Evolutionary conservation across 2,329 filamentous ascomycete genomes (phyloP), one percentile per base, ranked within the genome.

Genomic region (Ceratocystis alfenasii): DNA sequence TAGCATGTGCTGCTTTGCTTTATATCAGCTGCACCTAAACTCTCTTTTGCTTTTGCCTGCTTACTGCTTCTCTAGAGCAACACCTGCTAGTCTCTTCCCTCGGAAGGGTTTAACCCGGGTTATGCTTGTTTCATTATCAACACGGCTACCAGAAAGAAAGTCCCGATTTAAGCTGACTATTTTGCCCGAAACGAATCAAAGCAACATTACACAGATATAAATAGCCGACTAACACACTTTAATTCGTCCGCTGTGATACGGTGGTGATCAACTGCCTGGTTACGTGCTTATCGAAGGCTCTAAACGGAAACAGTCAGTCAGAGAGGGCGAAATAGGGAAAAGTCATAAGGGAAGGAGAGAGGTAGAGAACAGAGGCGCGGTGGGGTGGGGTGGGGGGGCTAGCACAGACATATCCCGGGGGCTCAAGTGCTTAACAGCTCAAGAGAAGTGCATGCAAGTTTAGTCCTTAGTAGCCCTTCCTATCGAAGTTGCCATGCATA

Each of bases 211-310:
- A 30, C 53, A 36, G 7, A 6, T n/a, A 59, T 12, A 59, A 59
- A 59, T 59, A 33, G 53, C 53, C 53, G 53, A 59, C 53, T 33
- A 17, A 59, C 53, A 59, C 28, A 36, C 53, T 59, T 59, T 59
- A 59, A 30, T 59, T 33, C 53, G 17, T n/a, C 53, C 53, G 53
- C 53, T 36, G 53, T 59, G 33, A 17, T n/a, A 59, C 53, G 33
- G 33, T 59, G 33, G 12, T 59, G 33, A 59, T 41, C 8, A 41
- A 41, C 36, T 41, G 3, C 36, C 8, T 41, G 8, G 36, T 12
- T 41, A 12, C 36, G 10, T 41, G 36, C 36, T 41, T 12, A 41
- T 41, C 10, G 36, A 12, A 41, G 33, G 3, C 36, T 41, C 10
- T 41, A 12, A 41, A 12, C 36, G 8, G 10, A 41, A 41, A 41